Evolutionary conservation across 805 yeast genomes (phyloP).

Genomic region (Candida palmyrensis): DNA sequence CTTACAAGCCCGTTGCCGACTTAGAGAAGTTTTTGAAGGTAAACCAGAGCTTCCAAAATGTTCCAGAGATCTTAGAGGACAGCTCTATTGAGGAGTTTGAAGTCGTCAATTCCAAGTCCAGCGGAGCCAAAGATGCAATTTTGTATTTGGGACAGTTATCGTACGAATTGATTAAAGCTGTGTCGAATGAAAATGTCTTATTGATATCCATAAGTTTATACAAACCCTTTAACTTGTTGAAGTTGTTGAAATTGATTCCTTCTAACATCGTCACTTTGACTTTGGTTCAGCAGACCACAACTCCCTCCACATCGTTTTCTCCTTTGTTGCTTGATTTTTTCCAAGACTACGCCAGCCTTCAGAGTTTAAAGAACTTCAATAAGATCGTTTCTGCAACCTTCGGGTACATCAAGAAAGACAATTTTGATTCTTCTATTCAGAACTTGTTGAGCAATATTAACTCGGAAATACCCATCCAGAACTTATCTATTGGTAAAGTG

Average conservation of each 20-base stretch:
- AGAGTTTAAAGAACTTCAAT: constrained; percentile 40
- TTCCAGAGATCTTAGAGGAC: constrained; percentile 10
- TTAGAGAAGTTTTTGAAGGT: neutral
- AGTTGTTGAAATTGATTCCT: constrained; percentile 49
- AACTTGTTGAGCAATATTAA: constrained; percentile 49
- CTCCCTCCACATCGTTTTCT: constrained; percentile 41
- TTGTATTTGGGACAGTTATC: constrained; percentile 61
- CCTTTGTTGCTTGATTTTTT: constrained; percentile 76
- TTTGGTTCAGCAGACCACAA: constrained; percentile 59
- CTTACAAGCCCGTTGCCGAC: constrained; percentile 7
- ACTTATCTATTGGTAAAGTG: constrained; percentile 52
- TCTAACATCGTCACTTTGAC: constrained; percentile 49
- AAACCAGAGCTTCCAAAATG: constrained; percentile 3
- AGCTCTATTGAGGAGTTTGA: constrained; percentile 20
- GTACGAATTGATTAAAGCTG: constrained; percentile 37
- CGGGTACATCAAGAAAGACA: constrained; percentile 42
- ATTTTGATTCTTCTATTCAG: constrained; percentile 37
- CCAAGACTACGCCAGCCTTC: constrained; percentile 47
- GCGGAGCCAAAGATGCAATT: constrained; percentile 44
- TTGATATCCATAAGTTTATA: constrained; percentile 58
- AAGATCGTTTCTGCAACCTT: constrained; percentile 52
- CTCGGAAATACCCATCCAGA: constrained; percentile 54
- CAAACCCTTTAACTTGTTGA: constrained; percentile 65
- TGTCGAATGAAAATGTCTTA: constrained; percentile 34
- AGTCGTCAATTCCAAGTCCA: constrained; percentile 22